Evolutionary conservation across 2,329 filamentous ascomycete species (phyloP).

Genomic region (Aureobasidium sp.): DNA sequence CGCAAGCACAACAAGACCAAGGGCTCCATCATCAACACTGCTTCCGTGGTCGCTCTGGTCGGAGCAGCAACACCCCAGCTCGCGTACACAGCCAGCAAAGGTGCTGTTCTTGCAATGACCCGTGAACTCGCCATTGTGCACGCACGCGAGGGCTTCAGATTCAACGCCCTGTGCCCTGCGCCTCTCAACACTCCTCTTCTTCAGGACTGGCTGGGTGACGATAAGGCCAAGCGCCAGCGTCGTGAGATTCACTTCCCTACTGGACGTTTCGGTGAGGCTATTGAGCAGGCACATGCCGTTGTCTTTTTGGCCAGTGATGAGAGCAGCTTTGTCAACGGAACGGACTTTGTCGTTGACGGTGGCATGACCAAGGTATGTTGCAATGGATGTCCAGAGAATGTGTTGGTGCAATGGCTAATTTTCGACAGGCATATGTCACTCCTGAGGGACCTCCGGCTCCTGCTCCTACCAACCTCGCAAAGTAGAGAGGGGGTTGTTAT

Average conservation of each 20-base stretch:
- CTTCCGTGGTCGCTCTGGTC: slow-evolving; percentile 79
- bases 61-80: slow-evolving; percentile 83
- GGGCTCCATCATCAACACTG: slow-evolving; percentile 86
- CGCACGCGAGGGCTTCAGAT: slow-evolving; percentile 79
- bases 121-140: slow-evolving; percentile 88
- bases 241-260: slow-evolving; percentile 86
- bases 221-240: slow-evolving; percentile 69
- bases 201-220: slow-evolving; percentile 89
- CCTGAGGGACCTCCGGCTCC: slow-evolving; percentile 50
- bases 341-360: slow-evolving; percentile 91
- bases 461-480: slow-evolving; percentile 37
- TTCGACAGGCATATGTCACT: slow-evolving; percentile 60
- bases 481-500: slow-evolving; percentile 18
- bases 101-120: slow-evolving; percentile 83
- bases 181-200: slow-evolving; percentile 87
- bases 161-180: slow-evolving; percentile 85
- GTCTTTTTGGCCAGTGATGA: slow-evolving; percentile 83
- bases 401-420: slow-evolving; percentile 8
- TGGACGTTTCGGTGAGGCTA: slow-evolving; percentile 84
- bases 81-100: slow-evolving; percentile 91
- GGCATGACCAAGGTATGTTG: slow-evolving; percentile 70
- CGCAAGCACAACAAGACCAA: slow-evolving; percentile 71
- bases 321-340: slow-evolving; percentile 81
- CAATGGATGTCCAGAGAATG: not conserved
- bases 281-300: slow-evolving; percentile 87